Base-by-base conservation (phyloP, 768 basidiomycete genomes). In the Piloderma croceum region DNA sequence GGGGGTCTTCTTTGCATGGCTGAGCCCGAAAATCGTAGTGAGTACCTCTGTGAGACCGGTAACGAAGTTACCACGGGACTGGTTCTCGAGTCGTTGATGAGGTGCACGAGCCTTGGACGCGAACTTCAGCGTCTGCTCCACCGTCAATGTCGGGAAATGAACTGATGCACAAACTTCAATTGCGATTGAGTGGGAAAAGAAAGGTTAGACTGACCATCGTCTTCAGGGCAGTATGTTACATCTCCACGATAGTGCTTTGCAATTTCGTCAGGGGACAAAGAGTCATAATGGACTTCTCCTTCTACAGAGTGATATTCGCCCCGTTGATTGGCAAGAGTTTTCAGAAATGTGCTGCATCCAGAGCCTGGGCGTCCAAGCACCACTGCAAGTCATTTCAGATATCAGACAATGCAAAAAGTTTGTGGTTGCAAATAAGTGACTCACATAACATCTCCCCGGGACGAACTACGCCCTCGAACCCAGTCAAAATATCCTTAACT, bases 281-380 rank as follows among this genome's bases (percentile, higher is more conserved):
- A 80, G 53, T 87, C 86, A 53, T 93, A 96, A 34, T 68, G 64
- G 3, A 91, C 74, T 1, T 81, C 68, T 19, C 90, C 90, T 24
- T 77, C 60, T 15, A 93, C 74, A 2, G 64, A 54, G 42, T 86
- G 70, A 50, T 73, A 93, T 44, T 83, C 83, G 3, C 67, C 64
- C 1, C 80, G 75, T 47, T 81, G 78, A 54, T 92, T 91, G 13
- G 90, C 73, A 36, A 94, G 73, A 0, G 74, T 73, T 59, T 90
- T 90, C 39, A 96, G 74, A 36, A 96, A 69, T 0, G 91, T 90
- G 21, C 75, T 80, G 57, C 90, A 93, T 3, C 91, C 90, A 0
- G 87, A 79, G 11, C 85, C 85, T 1, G 90, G 90, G 22, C 88
- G 73, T 18, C 90, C 90, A 19, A 92, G 74, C 9, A 91, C 90